Percentiles rank a stretch among this genome's conserved stretches.
Evolutionary conservation across 2,329 filamentous ascomycete species (phyloP).

Genomic region (Penicillium sp.): DNA sequence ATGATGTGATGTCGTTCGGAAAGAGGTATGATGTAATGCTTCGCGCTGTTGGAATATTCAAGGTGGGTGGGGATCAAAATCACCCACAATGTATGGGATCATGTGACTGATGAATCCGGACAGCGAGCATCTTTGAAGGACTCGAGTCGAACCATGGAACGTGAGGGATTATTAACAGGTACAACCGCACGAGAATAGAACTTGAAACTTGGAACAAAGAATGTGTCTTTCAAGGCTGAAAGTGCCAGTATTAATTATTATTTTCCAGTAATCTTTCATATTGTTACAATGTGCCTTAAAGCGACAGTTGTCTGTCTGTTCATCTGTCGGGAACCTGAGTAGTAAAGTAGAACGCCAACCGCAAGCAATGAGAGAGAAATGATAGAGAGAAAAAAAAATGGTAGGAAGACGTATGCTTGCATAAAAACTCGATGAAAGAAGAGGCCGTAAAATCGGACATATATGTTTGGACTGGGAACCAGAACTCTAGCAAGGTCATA

Average conservation of each 20-base stretch:
- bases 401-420: not conserved
- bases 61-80: not conserved
- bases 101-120: not conserved
- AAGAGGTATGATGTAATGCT: not conserved
- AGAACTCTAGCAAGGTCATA: slow-evolving; percentile 35
- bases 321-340: not conserved
- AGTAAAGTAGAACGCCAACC: not conserved
- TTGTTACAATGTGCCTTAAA: not conserved
- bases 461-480: slow-evolving; percentile 21
- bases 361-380: not conserved
- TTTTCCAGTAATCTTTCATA: not conserved
- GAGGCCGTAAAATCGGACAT: slow-evolving; percentile 16
- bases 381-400: not conserved
- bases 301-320: not conserved
- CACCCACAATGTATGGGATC: not conserved
- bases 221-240: not conserved
- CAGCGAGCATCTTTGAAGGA: not conserved
- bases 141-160: not conserved
- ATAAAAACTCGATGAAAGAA: not conserved
- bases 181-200: not conserved
- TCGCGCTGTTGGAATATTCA: not conserved
- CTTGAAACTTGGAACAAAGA: not conserved
- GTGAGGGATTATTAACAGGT: not conserved
- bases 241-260: not conserved
- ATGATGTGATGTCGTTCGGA: not conserved